Conservation (phyloP, 371 early-diverging fungal genomes). For the Saksenaea oblongispora region DNA sequence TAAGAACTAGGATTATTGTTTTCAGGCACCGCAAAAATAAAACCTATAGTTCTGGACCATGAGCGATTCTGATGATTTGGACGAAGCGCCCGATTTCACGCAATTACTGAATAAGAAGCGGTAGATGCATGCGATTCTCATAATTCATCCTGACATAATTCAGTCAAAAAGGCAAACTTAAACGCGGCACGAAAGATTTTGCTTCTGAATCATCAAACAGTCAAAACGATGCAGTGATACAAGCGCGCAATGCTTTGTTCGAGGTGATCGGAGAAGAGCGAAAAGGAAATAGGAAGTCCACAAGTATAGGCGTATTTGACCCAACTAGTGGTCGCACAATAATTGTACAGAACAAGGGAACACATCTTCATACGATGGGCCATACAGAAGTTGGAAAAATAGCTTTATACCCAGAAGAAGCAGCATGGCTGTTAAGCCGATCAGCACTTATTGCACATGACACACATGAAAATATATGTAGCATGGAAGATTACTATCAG, state of each 20-base stretch:
- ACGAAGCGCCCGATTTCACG: neutral
- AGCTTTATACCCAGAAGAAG: conserved; percentile 50
- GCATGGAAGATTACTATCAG: conserved; percentile 23
- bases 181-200: neutral
- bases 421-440: conserved; percentile 53
- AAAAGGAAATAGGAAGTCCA: neutral
- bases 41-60: neutral
- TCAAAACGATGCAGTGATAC: conserved; percentile 12
- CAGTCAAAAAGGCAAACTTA: conserved; percentile 1
- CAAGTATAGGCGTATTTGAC: conserved; percentile 9
- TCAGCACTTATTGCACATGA: conserved; percentile 31
- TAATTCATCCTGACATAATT: neutral
- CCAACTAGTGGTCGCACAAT: conserved; percentile 5
- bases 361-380: conserved; percentile 15
- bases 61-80: neutral
- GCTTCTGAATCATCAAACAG: neutral
- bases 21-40: too few species aligned
- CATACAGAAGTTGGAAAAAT: conserved; percentile 33
- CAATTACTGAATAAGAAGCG: neutral
- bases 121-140: neutral
- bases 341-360: conserved; percentile 3
- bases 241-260: conserved; percentile 27
- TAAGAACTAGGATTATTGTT: too few species aligned
- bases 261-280: conserved; percentile 13
- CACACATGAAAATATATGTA: neutral